Percentiles rank a stretch among this genome's conserved stretches.
These are phyloP conservation scores for Rauvolfia tetraphylla DNA, from an alignment of 257 asterid genomes.

Conservation along the genomic window DNA sequence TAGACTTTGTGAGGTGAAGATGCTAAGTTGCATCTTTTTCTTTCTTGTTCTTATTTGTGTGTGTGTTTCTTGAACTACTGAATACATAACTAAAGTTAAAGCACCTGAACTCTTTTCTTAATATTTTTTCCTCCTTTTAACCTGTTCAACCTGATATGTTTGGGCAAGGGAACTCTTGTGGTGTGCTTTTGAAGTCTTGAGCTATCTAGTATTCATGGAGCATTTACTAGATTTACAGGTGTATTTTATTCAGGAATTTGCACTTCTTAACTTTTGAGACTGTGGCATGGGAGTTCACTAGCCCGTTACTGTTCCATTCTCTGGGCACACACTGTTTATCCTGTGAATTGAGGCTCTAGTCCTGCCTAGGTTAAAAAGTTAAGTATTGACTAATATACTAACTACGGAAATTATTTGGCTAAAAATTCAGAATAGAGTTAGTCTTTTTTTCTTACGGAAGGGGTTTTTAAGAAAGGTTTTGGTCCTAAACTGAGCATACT, in stretches of 20 bases:
- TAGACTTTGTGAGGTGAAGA: conserved; percentile 46
- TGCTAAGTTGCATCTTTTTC: not conserved
- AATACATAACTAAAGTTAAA: not conserved
- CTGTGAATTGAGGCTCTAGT: not conserved
- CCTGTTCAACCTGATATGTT: not conserved
- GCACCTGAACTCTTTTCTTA: too few species aligned
- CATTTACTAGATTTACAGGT: not conserved
- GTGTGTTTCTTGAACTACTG: not conserved
- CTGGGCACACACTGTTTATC: not conserved
- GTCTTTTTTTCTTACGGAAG: not conserved
- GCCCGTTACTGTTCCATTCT: not conserved
- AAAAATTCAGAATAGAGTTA: not conserved
- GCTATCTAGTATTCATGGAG: not conserved
- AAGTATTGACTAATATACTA: not conserved
- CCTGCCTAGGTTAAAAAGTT: not conserved
- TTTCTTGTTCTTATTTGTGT: not conserved
- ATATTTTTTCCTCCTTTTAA: not conserved
- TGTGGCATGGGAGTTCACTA: not conserved
- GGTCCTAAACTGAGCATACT: not conserved
- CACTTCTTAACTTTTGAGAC: not conserved
- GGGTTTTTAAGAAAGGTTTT: not conserved
- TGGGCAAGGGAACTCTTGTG: not conserved
- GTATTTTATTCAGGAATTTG: not conserved
- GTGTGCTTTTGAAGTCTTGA: not conserved
- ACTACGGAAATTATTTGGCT: not conserved